Conservation (phyloP, 352 stramenopile species). For the Globisporangium paddicum region DNA sequence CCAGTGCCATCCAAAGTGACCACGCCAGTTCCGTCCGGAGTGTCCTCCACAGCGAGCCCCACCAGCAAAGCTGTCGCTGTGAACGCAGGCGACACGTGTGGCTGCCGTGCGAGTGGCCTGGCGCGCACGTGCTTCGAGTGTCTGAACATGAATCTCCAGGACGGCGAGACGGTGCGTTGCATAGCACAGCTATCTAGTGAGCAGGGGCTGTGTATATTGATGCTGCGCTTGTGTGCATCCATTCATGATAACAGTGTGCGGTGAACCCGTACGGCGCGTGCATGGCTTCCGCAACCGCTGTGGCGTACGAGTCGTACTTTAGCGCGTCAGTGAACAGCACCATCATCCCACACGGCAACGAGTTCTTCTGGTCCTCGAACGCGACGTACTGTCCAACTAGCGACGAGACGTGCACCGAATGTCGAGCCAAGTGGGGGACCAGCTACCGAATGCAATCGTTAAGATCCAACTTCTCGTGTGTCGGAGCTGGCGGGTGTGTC, state of each 20-base stretch:
- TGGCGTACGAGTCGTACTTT: neutral
- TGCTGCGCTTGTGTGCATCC: neutral
- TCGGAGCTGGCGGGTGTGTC: slow-evolving; percentile 31
- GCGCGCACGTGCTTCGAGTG: slow-evolving; percentile 24
- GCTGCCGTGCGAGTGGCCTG: neutral
- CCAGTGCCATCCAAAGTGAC: too few relatives aligned
- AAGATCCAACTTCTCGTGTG: slow-evolving; percentile 21
- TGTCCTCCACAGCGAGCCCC: neutral
- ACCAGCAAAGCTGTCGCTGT: neutral
- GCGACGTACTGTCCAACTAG: slow-evolving; percentile 28
- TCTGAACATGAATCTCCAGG: slow-evolving; percentile 19
- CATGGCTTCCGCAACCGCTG: slow-evolving; percentile 6
- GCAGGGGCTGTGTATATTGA: too few relatives aligned
- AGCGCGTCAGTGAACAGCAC: slow-evolving; percentile 24
- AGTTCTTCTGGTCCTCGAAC: slow-evolving; percentile 27
- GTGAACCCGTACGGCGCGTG: slow-evolving; percentile 28
- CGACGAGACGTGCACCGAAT: slow-evolving; percentile 26
- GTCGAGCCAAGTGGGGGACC: slow-evolving; percentile 16
- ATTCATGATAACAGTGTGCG: slow-evolving; percentile 16
- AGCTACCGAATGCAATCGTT: slow-evolving; percentile 10
- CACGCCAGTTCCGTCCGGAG: too few relatives aligned
- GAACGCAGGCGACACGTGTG: slow-evolving; percentile 4
- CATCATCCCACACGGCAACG: slow-evolving; percentile 28
- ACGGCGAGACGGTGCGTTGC: slow-evolving; percentile 20
- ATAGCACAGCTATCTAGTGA: too few relatives aligned